Evolutionary conservation across 148 eudicot species (phyloP), one percentile per base, ranked within the genome.

Genomic region (Hydrangea macrophylla): DNA sequence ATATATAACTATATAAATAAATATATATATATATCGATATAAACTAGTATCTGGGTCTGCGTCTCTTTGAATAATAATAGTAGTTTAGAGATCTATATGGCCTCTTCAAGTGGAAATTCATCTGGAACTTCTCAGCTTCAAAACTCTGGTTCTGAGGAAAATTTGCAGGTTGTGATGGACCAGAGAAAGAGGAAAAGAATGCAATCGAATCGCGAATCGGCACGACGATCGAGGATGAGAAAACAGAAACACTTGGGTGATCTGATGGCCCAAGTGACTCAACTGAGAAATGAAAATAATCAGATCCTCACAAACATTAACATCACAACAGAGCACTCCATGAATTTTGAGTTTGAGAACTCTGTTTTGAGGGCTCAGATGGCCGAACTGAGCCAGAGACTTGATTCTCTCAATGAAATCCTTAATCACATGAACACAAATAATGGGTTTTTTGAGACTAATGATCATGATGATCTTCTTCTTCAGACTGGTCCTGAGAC

Each of bases 151-250:
- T 83, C 86, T 7, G 91, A 88, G 26, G 90, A 72, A 18, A 77
- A 87, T n/a, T 62, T 75, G 39, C 86, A 83, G 70, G 60, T 18
- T 7, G 7, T 75, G 60, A 70, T 84, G 79, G 85, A 84, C 33
- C 85, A 86, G 18, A 86, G 88, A 69, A 91, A 91, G 68, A 70
- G 94, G 58, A 91, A 91, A 60, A 55, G 86, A 48, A 82, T 82
- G 83, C 68, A 65, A 20, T 82, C 86, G n/a, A 82, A 82, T n/a
- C 80, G 86, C 2, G 86, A 82, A 22, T 82, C 86, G 56, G 86
- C 86, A 13, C 33, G 86, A 30, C 66, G 83, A 31, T 79, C 83
- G 54, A 62, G 86, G 76, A 64, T 73, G 70, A 58, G 86, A 45
- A 82, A 79, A 31, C 80, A 76, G 76, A 70, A 76, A 71, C 86